phyloP scores from a whole-genome alignment of 192 early-diverging fungal genomes.

The Backusella mclennaniae region DNA sequence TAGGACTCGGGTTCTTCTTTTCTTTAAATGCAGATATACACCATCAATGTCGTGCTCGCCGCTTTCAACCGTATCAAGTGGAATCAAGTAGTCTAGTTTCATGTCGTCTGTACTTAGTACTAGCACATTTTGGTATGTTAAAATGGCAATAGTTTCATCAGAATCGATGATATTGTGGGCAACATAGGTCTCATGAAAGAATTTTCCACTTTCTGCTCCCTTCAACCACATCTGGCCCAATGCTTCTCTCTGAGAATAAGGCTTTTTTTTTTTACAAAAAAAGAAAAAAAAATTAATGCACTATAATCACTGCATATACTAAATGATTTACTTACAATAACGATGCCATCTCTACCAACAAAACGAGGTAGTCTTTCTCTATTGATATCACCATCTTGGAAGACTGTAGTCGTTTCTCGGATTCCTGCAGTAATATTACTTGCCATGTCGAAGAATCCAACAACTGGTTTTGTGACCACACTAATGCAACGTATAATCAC shows the following conservation, averaged over 20 bases:
- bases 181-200: constrained; percentile 67
- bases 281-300: not conserved
- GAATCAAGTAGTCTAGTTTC: constrained; percentile 18
- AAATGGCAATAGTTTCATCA: constrained; percentile 62
- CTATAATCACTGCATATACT: not conserved
- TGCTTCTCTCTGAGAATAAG: constrained; percentile 69
- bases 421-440: constrained; percentile 83
- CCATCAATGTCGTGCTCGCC: not conserved
- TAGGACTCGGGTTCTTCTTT: not conserved
- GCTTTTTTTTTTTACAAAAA: constrained; percentile 30
- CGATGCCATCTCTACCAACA: constrained; percentile 68
- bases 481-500: constrained; percentile 23
- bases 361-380: constrained; percentile 74
- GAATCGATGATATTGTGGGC: constrained; percentile 46
- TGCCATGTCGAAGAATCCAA: constrained; percentile 84
- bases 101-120: constrained; percentile 40
- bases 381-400: constrained; percentile 72
- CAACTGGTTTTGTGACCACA: constrained; percentile 81
- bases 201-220: constrained; percentile 61
- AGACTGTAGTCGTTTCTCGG: constrained; percentile 82
- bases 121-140: constrained; percentile 64
- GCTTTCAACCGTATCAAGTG: constrained; percentile 6
- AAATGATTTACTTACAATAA: constrained; percentile 35
- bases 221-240: constrained; percentile 78
- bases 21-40: constrained; percentile 2